Evolutionary conservation across 768 basidiomycete species (phyloP), one percentile per base, ranked within the genome.

Genomic region (Pulveroboletus sp.): DNA sequence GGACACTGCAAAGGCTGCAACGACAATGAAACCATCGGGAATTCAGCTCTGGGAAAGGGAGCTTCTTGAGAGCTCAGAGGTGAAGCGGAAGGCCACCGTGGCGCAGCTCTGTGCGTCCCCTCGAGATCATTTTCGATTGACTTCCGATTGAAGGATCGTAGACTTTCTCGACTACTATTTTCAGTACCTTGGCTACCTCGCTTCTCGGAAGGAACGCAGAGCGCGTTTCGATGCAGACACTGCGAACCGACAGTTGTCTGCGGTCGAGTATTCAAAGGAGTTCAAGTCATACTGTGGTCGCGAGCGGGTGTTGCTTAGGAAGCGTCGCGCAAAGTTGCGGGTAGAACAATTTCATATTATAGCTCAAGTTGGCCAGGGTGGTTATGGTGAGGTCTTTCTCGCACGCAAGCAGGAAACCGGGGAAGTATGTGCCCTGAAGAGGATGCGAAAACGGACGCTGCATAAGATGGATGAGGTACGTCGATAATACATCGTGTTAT

Each of bases 131-230:
- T 26, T 28, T 15, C 43, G 57, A 56, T 55, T 55, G 30, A 30
- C 41, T 21, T 17, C 13, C 51, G 50, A 53, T 61, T 36, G 35
- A 56, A 45, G 28, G 43, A 48, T 39, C 48, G 31, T 57, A 94
- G 93, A 90, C 74, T 97, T 97, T 72, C 80, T 96, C 44, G 95
- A 98, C 69, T 98, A 99, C 67, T 99, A 99, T 73, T 99, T 99
- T 67, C 92, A 97, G 65, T 79, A 83, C 1, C 78, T 99, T 33
- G 92, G 91, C 15, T 97, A 97, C 69, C 77, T 97, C 51, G 82
- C 86, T 8, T 71, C 85, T 17, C 82, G 96, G 24, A 93, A 92
- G 66, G 84, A 92, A 40, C 84, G 96, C 24, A 80, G 93, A 27
- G 67, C 81, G 15, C 81, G 76, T 48, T 97, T 98, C 69, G 87